Conservation (phyloP, 805 yeast species). For the Myxozyma neglecta region DNA sequence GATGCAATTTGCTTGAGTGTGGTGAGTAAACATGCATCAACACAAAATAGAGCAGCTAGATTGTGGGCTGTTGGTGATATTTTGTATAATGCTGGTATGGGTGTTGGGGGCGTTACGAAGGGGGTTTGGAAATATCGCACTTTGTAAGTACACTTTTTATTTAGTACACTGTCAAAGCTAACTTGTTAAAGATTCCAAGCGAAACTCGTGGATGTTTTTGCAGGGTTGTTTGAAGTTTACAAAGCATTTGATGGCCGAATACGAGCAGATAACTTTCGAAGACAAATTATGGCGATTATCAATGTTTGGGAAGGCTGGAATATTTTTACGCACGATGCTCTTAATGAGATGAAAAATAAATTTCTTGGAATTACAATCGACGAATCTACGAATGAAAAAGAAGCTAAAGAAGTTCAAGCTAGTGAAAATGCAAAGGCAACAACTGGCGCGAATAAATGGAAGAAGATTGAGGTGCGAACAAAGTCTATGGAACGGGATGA, state of each 20-base stretch:
- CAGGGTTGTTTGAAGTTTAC: conserved; percentile 9
- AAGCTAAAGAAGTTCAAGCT: background rate
- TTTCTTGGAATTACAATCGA: conserved; percentile 16
- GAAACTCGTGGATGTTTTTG: conserved; percentile 21
- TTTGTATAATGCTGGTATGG: conserved; percentile 33
- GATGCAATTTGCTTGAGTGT: conserved; percentile 33
- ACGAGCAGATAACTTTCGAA: conserved; percentile 28
- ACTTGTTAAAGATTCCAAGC: conserved; percentile 15
- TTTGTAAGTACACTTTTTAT: conserved; percentile 16
- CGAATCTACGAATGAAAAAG: background rate
- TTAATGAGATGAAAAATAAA: conserved; percentile 14
- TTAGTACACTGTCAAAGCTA: background rate
- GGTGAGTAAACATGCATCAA: conserved; percentile 14
- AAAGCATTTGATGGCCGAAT: conserved; percentile 27
- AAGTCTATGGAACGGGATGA: background rate
- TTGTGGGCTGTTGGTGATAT: conserved; percentile 36
- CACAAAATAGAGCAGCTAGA: conserved; percentile 30
- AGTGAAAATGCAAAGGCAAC: background rate
- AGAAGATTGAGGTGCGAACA: conserved; percentile 12
- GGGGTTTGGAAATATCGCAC: conserved; percentile 30
- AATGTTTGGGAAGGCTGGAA: conserved; percentile 34
- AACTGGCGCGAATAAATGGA: conserved; percentile 14
- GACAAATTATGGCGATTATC: conserved; percentile 25
- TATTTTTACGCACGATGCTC: conserved; percentile 24
- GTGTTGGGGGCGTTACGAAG: conserved; percentile 22